phyloP scores from a whole-genome alignment of 805 yeast genomes.

The Ogataea thermomethanolica region DNA sequence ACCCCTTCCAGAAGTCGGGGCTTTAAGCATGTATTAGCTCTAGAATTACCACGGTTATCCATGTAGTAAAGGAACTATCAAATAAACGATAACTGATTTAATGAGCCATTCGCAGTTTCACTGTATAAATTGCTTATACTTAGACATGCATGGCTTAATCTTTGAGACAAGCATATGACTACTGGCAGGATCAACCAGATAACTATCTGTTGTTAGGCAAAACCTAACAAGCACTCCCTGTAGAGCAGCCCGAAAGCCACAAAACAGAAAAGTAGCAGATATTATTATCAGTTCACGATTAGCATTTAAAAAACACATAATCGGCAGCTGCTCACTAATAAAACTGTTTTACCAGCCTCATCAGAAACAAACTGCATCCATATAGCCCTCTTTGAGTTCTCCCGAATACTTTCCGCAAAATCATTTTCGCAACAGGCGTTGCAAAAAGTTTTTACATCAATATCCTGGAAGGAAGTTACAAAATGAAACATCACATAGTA shows the following conservation, averaged over 20 bases:
- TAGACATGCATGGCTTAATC: slow-evolving; percentile 11
- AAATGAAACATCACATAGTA: slow-evolving; percentile 6
- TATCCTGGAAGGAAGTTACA: slow-evolving; percentile 9
- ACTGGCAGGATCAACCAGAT: slow-evolving; percentile 11
- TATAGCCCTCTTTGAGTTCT: slow-evolving; percentile 8
- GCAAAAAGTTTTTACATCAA: slow-evolving; percentile 2
- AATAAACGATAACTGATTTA: slow-evolving; percentile 7
- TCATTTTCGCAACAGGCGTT: not conserved
- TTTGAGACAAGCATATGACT: slow-evolving; percentile 12
- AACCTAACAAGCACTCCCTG: slow-evolving; percentile 7
- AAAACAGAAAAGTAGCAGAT: slow-evolving; percentile 5
- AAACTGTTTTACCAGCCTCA: slow-evolving; percentile 1
- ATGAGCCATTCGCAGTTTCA: slow-evolving; percentile 10
- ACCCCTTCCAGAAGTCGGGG: slow-evolving; percentile 9
- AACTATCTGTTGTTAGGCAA: slow-evolving; percentile 8
- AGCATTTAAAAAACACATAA: slow-evolving; percentile 1
- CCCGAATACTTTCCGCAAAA: slow-evolving; percentile 8
- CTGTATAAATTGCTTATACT: slow-evolving; percentile 9
- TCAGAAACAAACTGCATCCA: slow-evolving; percentile 5
- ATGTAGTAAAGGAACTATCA: slow-evolving; percentile 8
- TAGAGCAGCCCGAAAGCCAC: slow-evolving; percentile 1
- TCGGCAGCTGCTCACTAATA: slow-evolving; percentile 4
- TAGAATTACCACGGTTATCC: slow-evolving; percentile 8
- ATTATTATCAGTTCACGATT: slow-evolving; percentile 5
- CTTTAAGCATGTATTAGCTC: slow-evolving; percentile 7